Evolutionary conservation across 441 rosid species (phyloP), one percentile per base, ranked within the genome.

Genomic region (Gossypium davidsonii): DNA sequence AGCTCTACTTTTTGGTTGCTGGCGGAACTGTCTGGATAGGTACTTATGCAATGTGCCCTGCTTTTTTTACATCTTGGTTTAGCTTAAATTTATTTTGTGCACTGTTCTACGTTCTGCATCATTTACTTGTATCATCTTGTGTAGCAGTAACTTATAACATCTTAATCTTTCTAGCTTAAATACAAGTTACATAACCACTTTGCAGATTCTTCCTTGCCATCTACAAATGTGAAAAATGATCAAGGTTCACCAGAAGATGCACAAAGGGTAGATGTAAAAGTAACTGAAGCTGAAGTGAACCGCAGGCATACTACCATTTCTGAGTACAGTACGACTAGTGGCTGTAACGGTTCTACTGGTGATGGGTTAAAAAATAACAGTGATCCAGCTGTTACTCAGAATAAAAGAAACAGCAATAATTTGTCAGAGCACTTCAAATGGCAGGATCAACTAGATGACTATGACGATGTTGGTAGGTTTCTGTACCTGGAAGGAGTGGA

Each of bases 21-120:
- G 99, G 99, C 73, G 99, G 99, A 77, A 94, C 99, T 52, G 90
- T 94, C 79, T 94, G 98, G 99, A 94, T 91, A 63, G 99, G 99
- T 92, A 85, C 64, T 53, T 52, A 70, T 76, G 39, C 51, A 57
- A 23, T 42, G 42, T 70, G 58, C 70, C 53, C 3, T 72, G 58
- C 4, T 9, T 25, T 12, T 37, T 68, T 74, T 17, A 10, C 67
- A 6, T 72, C 48, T 67, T 62, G 49, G 42, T 9, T 53, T 63
- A 44, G 15, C 39, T 68, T 51, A 44, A 48, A 48, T 10, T 7
- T 6, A 60, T 28, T 18, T 23, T 3, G 1, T 20, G 12, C 62
- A 53, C 25, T 39, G 44, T 73, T 61, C 3, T 57, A 57, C 25
- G 25, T 42, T 70, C 18, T 59, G n/a, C 67, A 15, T 46, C 55